These are phyloP conservation scores for Kluyveromyces marxianus DNA, from an alignment of 1,139 yeast species.

Conservation along the genomic window DNA sequence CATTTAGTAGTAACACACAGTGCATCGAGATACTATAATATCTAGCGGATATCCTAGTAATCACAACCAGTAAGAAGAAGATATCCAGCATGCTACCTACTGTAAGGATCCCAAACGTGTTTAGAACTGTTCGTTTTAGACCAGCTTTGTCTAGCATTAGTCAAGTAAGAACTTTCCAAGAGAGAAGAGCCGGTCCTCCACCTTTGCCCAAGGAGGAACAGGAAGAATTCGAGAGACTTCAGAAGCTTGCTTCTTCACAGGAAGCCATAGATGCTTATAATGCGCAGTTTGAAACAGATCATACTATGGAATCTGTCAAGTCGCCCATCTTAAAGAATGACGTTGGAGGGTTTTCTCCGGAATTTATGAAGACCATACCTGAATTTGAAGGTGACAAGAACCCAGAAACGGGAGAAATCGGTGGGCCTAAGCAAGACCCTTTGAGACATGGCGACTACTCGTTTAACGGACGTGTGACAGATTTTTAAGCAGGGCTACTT, in stretches of 20 bases:
- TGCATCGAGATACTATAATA: no score
- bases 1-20: no score
- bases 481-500: slow-evolving; percentile 43
- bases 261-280: slow-evolving; percentile 74
- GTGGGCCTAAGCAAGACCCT: slow-evolving; percentile 99
- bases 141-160: slow-evolving; percentile 5
- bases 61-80: no score
- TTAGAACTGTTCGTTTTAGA: not conserved
- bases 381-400: slow-evolving; percentile 94
- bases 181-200: slow-evolving; percentile 66
- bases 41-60: no score
- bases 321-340: slow-evolving; percentile 43
- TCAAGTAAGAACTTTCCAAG: slow-evolving; percentile 17
- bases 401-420: slow-evolving; percentile 90
- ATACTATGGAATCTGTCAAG: slow-evolving; percentile 31
- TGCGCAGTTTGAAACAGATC: slow-evolving; percentile 37
- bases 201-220: slow-evolving; percentile 79
- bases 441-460: slow-evolving; percentile 89
- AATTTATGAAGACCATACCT: slow-evolving; percentile 69
- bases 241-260: slow-evolving; percentile 72
- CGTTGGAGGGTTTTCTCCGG: slow-evolving; percentile 62
- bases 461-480: slow-evolving; percentile 93
- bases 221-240: slow-evolving; percentile 83
- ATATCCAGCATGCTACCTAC: not conserved
- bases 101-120: not conserved